These are phyloP conservation scores for Galerina sulciceps DNA, from an alignment of 768 basidiomycete species.

Conservation along the genomic window DNA sequence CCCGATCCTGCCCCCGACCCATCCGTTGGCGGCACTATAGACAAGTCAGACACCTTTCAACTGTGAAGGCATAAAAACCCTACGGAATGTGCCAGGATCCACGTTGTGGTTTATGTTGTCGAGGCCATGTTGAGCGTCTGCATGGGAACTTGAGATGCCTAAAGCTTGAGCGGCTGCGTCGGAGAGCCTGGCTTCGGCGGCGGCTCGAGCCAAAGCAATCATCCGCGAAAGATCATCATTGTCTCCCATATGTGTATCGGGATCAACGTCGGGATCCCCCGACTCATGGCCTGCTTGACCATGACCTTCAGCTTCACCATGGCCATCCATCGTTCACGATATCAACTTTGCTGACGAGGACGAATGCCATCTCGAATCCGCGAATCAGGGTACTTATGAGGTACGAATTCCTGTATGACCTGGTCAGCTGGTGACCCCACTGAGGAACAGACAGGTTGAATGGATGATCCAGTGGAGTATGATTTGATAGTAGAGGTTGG, in stretches of 20 bases:
- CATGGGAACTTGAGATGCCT: neutral
- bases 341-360: neutral
- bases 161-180: neutral
- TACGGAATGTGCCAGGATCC: neutral
- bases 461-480: too few species aligned
- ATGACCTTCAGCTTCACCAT: neutral
- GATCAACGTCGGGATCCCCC: neutral
- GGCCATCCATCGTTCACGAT: neutral
- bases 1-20: neutral
- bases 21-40: neutral
- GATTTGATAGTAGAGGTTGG: too few species aligned
- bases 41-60: neutral
- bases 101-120: neutral
- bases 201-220: neutral
- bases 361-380: too few species aligned
- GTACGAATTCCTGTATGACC: too few species aligned
- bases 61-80: neutral
- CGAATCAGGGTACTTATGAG: too few species aligned
- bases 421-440: too few species aligned
- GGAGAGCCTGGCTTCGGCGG: neutral
- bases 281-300: neutral
- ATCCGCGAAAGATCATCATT: too few species aligned
- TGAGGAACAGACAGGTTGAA: too few species aligned
- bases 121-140: neutral
- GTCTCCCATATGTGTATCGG: too few species aligned